These are phyloP conservation scores for Hymenochaete sp. DNA, from an alignment of 1,284 basidiomycete species.

Conservation along the genomic window DNA sequence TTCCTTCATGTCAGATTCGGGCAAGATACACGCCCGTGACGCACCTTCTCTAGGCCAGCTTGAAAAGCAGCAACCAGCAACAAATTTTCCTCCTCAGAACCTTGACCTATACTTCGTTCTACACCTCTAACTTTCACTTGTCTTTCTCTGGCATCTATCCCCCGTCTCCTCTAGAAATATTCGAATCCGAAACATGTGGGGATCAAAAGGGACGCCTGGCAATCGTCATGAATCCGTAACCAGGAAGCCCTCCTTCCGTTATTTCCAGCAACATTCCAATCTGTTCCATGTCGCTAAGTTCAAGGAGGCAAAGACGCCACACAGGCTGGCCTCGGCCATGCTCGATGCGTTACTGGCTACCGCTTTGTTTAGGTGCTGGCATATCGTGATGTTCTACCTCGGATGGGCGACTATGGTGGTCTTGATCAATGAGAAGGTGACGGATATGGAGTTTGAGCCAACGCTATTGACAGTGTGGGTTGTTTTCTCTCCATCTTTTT, in stretches of 20 bases:
- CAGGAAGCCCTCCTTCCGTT: constrained; percentile 8
- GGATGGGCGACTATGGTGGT: constrained; percentile 50
- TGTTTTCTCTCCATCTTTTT: not conserved
- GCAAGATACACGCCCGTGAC: no score
- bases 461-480: constrained; percentile 54
- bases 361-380: constrained; percentile 59
- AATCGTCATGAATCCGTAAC: no score
- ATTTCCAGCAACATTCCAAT: constrained; percentile 11
- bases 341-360: constrained; percentile 48
- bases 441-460: constrained; percentile 36
- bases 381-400: constrained; percentile 52
- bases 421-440: constrained; percentile 40
- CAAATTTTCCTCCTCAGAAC: no score
- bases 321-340: constrained; percentile 28
- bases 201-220: not conserved
- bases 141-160: not conserved
- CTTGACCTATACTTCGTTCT: not conserved
- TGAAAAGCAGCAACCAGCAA: no score
- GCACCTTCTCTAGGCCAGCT: no score
- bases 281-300: no score
- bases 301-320: constrained; percentile 1
- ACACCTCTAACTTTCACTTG: not conserved
- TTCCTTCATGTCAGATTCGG: no score
- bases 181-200: no score
- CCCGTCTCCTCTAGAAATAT: not conserved